Percentiles rank a stretch among this genome's conserved stretches.
Evolutionary conservation across 208 protist species (phyloP).

Genomic region (Trypanosoma mega): DNA sequence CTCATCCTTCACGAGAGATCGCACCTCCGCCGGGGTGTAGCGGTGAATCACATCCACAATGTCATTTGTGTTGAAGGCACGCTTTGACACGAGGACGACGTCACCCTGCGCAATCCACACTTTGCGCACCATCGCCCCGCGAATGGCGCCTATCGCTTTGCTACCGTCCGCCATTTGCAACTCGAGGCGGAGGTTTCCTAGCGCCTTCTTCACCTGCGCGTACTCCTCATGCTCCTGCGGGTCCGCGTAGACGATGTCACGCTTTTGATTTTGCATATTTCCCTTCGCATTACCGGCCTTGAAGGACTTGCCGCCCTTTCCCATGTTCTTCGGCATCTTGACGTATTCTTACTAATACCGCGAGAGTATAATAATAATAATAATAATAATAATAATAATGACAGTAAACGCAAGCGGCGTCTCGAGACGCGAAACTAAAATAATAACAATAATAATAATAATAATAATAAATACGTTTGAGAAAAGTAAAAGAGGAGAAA

Average conservation of each 20-base stretch:
- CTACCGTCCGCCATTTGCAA: conserved; percentile 79
- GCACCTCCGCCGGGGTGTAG: conserved; percentile 70
- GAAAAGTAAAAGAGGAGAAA: conserved; percentile 6
- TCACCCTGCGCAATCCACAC: conserved; percentile 78
- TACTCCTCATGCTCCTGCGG: conserved; percentile 98
- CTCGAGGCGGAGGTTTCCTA: conserved; percentile 97
- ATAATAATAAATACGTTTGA: conserved; percentile 6
- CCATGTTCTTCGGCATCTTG: conserved; percentile 93
- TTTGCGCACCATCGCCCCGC: conserved; percentile 86
- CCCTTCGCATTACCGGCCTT: conserved; percentile 94
- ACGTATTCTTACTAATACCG: conserved; percentile 2
- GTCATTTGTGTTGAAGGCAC: conserved; percentile 79
- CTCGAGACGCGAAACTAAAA: conserved; percentile 11
- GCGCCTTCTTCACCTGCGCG: conserved; percentile 94
- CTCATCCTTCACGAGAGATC: conserved; percentile 73
- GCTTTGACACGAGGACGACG: conserved; percentile 79
- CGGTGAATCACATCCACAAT: conserved; percentile 85
- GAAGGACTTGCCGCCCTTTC: conserved; percentile 96
- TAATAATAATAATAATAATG: background rate
- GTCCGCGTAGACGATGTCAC: conserved; percentile 93
- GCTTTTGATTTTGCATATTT: conserved; percentile 94
- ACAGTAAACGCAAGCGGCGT: background rate
- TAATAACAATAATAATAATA: conserved; percentile 25
- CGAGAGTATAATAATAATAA: background rate
- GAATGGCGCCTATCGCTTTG: conserved; percentile 78